These are phyloP conservation scores for Pseudocercospora pini-densiflorae DNA, from an alignment of 2,329 filamentous ascomycete genomes.

Conservation along the genomic window DNA sequence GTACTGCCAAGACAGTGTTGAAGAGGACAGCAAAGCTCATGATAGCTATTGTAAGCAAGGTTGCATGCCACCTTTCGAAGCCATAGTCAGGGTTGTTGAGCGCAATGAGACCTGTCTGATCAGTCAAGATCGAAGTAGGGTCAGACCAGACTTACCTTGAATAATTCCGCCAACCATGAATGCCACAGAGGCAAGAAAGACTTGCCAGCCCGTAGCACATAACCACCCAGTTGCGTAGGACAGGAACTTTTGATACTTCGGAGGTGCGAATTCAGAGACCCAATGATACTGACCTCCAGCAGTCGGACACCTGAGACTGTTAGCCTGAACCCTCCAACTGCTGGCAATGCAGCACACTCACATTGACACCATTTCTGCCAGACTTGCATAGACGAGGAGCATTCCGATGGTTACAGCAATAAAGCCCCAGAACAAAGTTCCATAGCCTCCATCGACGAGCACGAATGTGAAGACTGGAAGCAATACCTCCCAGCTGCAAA, in stretches of 20 bases:
- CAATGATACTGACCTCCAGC: constrained; percentile 30
- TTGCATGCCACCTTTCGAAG: constrained; percentile 47
- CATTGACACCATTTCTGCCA: constrained; percentile 20
- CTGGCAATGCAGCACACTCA: not conserved
- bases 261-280: constrained; percentile 35
- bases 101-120: constrained; percentile 14
- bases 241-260: constrained; percentile 30
- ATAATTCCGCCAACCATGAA: constrained; percentile 45
- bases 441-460: constrained; percentile 14
- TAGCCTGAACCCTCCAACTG: not conserved
- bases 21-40: constrained; percentile 32
- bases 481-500: constrained; percentile 16
- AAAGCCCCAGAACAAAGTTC: constrained; percentile 13
- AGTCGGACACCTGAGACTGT: constrained; percentile 22
- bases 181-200: constrained; percentile 47
- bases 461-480: constrained; percentile 13
- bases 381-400: constrained; percentile 9
- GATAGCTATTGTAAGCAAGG: constrained; percentile 43
- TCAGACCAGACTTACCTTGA: constrained; percentile 5
- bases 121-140: not conserved
- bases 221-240: constrained; percentile 37
- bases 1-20: constrained; percentile 35
- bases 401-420: constrained; percentile 11
- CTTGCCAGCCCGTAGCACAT: constrained; percentile 45
- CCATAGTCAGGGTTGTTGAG: constrained; percentile 21